phyloP scores from a whole-genome alignment of 2,329 filamentous ascomycete species.

The Nemania sp. region DNA sequence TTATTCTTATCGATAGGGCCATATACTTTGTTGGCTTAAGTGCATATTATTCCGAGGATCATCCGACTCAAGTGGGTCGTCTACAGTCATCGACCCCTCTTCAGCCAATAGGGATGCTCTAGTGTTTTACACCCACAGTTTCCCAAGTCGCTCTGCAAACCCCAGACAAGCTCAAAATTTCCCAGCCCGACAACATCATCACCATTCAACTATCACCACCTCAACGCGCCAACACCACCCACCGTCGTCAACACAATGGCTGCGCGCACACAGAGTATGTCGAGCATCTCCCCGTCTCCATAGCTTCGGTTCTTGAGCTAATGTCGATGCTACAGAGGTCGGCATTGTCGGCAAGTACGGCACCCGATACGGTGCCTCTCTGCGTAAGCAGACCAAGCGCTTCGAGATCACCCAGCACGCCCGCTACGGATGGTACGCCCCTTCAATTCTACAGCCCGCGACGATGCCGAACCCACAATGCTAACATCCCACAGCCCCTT shows the following conservation, averaged over 20 bases:
- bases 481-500: slow-evolving; percentile 64
- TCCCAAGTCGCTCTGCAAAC: slow-evolving; percentile 20
- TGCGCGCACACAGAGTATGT: slow-evolving; percentile 28
- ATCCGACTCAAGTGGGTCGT: slow-evolving; percentile 5
- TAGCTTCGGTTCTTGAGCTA: slow-evolving; percentile 10
- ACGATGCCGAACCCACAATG: background rate
- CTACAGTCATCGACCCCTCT: slow-evolving; percentile 16
- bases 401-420: slow-evolving; percentile 99
- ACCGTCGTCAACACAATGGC: slow-evolving; percentile 27
- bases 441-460: background rate
- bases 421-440: slow-evolving; percentile 62
- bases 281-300: background rate
- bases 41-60: slow-evolving; percentile 16
- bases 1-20: slow-evolving; percentile 1
- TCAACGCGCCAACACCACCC: slow-evolving; percentile 21
- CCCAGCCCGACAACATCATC: slow-evolving; percentile 24
- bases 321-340: slow-evolving; percentile 51
- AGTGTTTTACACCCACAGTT: slow-evolving; percentile 24
- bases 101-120: slow-evolving; percentile 18
- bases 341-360: slow-evolving; percentile 31
- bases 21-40: background rate
- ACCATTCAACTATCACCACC: slow-evolving; percentile 17
- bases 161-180: slow-evolving; percentile 25
- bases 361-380: slow-evolving; percentile 83
- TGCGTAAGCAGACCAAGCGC: slow-evolving; percentile 99